phyloP scores from a whole-genome alignment of 2,329 filamentous ascomycete species.

The Xylaria arbuscula region DNA sequence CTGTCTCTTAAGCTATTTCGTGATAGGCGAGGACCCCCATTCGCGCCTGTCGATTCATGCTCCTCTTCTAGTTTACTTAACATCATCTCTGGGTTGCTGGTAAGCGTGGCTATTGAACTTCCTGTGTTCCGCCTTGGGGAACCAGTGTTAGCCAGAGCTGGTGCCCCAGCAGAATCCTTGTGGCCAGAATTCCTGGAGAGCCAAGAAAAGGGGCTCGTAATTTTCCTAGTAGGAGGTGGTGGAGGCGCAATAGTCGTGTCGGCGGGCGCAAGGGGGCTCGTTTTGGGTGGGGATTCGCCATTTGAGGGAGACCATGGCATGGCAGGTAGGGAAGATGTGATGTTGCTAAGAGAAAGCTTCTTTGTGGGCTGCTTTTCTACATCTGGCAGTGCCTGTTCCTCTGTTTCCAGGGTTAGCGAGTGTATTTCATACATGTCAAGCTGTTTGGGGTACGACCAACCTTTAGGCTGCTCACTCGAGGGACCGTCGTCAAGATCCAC shows the following conservation, averaged over 20 bases:
- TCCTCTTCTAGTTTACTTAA: conserved; percentile 81
- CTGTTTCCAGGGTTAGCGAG: conserved; percentile 42
- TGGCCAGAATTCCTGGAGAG: conserved; percentile 75
- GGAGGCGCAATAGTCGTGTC: conserved; percentile 54
- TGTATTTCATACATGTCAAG: background rate
- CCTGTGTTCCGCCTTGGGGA: conserved; percentile 76
- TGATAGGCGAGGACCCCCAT: conserved; percentile 58
- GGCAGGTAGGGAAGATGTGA: conserved; percentile 77
- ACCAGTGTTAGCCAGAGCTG: conserved; percentile 57
- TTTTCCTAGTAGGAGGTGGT: conserved; percentile 69
- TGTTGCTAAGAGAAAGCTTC: conserved; percentile 73
- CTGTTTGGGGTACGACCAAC: conserved; percentile 34
- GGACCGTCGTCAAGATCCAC: conserved; percentile 75
- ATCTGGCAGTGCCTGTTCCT: conserved; percentile 46
- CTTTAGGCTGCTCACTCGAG: conserved; percentile 46
- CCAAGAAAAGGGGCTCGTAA: conserved; percentile 90
- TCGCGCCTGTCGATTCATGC: conserved; percentile 59
- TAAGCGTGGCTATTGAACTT: conserved; percentile 81
- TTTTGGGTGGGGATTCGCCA: conserved; percentile 61
- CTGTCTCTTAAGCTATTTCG: conserved; percentile 79
- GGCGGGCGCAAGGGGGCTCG: conserved; percentile 51
- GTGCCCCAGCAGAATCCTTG: conserved; percentile 64
- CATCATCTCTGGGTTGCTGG: conserved; percentile 85
- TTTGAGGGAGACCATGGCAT: conserved; percentile 76
- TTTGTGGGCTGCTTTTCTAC: conserved; percentile 53